phyloP scores from a whole-genome alignment of 768 basidiomycete species.

The Megacollybia marginata region DNA sequence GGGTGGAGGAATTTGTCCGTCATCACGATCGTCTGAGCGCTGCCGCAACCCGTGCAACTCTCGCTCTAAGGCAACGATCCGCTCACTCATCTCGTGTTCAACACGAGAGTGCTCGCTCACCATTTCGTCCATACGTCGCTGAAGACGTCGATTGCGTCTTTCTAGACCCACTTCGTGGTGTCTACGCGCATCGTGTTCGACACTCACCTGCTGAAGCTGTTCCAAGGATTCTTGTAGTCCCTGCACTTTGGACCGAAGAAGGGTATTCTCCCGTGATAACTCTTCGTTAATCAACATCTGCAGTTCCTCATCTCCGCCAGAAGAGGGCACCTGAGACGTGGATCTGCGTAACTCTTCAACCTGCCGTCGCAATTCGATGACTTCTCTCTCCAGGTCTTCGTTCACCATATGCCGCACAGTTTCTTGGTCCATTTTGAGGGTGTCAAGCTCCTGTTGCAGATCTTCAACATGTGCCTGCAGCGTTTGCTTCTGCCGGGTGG shows the following conservation, averaged over 20 bases:
- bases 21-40: background rate
- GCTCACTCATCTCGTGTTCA: background rate
- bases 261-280: slow-evolving; percentile 7
- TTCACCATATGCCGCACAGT: background rate
- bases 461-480: background rate
- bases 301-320: slow-evolving; percentile 6
- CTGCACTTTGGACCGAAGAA: background rate
- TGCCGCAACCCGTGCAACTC: slow-evolving; percentile 5
- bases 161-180: background rate
- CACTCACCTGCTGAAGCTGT: background rate
- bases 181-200: background rate
- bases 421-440: background rate
- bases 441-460: background rate
- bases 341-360: slow-evolving; percentile 6
- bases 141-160: background rate
- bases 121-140: slow-evolving; percentile 5
- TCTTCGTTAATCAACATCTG: slow-evolving; percentile 11
- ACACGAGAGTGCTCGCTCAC: background rate
- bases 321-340: slow-evolving; percentile 4
- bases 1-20: slow-evolving; percentile 7
- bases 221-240: background rate
- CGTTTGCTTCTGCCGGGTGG: background rate
- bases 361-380: slow-evolving; percentile 4
- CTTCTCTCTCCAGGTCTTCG: slow-evolving; percentile 5
- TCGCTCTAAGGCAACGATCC: slow-evolving; percentile 3